These are phyloP conservation scores for Candida peoriensis DNA, from an alignment of 805 yeast genomes.

Conservation along the genomic window DNA sequence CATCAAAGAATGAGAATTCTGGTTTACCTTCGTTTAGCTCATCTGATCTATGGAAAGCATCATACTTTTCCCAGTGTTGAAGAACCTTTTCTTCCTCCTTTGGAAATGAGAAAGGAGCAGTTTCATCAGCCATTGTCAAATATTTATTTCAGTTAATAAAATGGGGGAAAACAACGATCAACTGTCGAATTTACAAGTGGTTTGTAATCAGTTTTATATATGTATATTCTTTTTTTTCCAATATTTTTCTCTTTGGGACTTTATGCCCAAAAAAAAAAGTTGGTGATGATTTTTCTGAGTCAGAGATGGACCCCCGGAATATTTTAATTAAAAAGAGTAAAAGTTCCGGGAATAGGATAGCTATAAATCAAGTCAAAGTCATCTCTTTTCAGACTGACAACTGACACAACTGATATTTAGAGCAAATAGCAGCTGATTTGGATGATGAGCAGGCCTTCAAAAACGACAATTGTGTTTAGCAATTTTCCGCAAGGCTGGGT, in stretches of 20 bases:
- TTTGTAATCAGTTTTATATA: neutral
- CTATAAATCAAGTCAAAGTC: no score
- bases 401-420: no score
- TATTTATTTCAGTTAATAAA: constrained; percentile 11
- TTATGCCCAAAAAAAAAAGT: no score
- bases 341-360: no score
- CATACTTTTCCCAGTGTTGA: constrained; percentile 79
- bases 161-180: neutral
- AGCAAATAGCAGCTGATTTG: no score
- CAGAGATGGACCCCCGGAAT: no score
- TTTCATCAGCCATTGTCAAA: constrained; percentile 33
- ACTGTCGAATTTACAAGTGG: neutral
- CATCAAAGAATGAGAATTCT: constrained; percentile 91
- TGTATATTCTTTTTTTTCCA: no score
- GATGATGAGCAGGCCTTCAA: constrained; percentile 22
- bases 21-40: constrained; percentile 82
- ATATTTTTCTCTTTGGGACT: no score
- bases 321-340: no score
- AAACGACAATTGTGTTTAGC: constrained; percentile 25
- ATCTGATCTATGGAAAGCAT: constrained; percentile 88
- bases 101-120: constrained; percentile 64
- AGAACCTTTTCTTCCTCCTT: constrained; percentile 83
- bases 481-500: constrained; percentile 31
- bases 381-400: no score
- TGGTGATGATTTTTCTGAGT: no score